Evolutionary conservation across 352 stramenopile species (phyloP).

Genomic region (Pythium rhizo-oryzae): DNA sequence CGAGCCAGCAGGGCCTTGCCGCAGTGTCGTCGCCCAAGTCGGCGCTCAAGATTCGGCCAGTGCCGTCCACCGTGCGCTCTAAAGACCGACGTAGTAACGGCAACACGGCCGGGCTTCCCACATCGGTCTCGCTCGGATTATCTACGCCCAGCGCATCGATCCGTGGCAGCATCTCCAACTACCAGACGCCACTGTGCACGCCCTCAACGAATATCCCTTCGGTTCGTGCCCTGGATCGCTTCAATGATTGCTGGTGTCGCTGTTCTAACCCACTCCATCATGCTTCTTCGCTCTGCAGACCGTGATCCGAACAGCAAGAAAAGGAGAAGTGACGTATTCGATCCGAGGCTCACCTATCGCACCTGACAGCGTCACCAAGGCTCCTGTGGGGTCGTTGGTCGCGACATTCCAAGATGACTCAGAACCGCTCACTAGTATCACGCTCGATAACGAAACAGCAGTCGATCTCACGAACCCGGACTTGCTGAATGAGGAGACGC

Average conservation of each 20-base stretch:
- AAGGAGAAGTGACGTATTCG: conserved; percentile 78
- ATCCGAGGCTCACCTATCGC: conserved; percentile 69
- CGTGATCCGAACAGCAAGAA: conserved; percentile 65
- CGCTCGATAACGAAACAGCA: conserved; percentile 60
- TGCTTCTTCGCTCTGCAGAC: conserved; percentile 29
- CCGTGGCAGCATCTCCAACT: conserved; percentile 30
- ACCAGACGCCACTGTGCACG: conserved; percentile 26
- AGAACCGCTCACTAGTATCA: conserved; percentile 54
- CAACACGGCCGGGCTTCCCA: conserved; percentile 23
- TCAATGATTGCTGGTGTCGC: background rate
- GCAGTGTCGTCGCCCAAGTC: conserved; percentile 29
- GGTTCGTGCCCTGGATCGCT: conserved; percentile 21
- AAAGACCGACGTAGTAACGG: conserved; percentile 34
- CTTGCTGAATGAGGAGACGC: conserved; percentile 55
- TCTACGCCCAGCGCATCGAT: conserved; percentile 20
- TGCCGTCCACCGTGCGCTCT: conserved; percentile 33
- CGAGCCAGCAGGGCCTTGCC: conserved; percentile 29
- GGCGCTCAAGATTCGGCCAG: conserved; percentile 34
- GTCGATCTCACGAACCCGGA: conserved; percentile 70
- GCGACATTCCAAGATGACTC: conserved; percentile 56
- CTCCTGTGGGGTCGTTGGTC: conserved; percentile 55
- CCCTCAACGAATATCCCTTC: conserved; percentile 35
- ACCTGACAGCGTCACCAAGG: conserved; percentile 55
- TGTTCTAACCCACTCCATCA: background rate
- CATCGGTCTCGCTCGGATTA: conserved; percentile 16